phyloP scores from a whole-genome alignment of 805 yeast genomes.

The Cephaloascus albidus region DNA sequence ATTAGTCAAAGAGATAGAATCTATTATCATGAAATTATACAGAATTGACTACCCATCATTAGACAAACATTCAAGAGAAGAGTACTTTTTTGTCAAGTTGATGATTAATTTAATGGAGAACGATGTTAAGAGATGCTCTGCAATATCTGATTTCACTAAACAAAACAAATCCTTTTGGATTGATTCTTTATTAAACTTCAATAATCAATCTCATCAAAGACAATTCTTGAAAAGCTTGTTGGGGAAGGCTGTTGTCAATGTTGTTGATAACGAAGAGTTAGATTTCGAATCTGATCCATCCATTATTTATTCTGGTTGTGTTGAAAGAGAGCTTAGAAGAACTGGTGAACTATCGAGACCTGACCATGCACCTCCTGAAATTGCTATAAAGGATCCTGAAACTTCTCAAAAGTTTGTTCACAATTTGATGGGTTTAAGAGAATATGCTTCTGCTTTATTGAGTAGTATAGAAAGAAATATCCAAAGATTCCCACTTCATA shows the following conservation, averaged over 20 bases:
- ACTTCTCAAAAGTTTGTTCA: constrained; percentile 62
- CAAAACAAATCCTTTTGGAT: constrained; percentile 32
- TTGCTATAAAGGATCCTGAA: constrained; percentile 73
- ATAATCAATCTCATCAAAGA: constrained; percentile 40
- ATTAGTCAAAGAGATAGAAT: constrained; percentile 12
- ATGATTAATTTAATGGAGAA: constrained; percentile 35
- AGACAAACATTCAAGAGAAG: constrained; percentile 52
- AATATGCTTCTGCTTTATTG: constrained; percentile 52
- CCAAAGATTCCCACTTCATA: constrained; percentile 42
- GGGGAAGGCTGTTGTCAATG: constrained; percentile 24
- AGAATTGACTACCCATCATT: constrained; percentile 20
- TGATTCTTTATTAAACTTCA: constrained; percentile 28
- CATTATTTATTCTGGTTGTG: constrained; percentile 35
- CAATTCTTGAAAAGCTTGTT: constrained; percentile 28
- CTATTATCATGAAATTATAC: constrained; percentile 15
- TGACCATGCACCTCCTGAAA: constrained; percentile 39
- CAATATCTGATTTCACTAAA: constrained; percentile 14
- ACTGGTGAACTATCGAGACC: constrained; percentile 18
- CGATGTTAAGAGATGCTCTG: constrained; percentile 20
- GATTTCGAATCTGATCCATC: constrained; percentile 80
- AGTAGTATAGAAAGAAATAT: constrained; percentile 36
- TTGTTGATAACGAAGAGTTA: constrained; percentile 38
- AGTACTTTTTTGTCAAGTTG: constrained; percentile 52
- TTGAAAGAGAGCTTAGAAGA: constrained; percentile 23
- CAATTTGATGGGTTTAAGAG: constrained; percentile 71